Base-by-base conservation (phyloP, 257 asterid genomes). In the Ilex asprella region DNA sequence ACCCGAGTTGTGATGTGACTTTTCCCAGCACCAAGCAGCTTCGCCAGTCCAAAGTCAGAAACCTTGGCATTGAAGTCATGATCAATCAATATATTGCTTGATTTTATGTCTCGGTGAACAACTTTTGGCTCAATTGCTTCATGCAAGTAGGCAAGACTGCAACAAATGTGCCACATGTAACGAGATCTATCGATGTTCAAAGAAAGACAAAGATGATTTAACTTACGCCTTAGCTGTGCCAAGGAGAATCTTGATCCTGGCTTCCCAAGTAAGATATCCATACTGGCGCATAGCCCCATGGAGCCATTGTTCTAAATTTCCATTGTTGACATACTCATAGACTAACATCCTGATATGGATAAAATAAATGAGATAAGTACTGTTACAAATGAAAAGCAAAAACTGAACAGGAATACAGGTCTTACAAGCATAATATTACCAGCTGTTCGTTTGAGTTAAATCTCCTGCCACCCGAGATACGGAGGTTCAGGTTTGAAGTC, bases 211-310 rank as follows among this genome's bases (percentile, higher is more conserved):
- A 68, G 62, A 30, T 57, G 50, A 76, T 57, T 63, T 50, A 63
- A 75, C 95, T 81, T 78, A 92, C 98, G 97, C 98, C 74, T 89
- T 92, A 56, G 99, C 95, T n/a, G 98, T 92, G 69, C 97, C 98
- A 31, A 92, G 95, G 12, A 92, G 87, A 77, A 91, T 86, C 75
- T 92, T 92, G 64, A 65, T 83, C 70, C 98, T 76, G 46, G 97
- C 98, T 73, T 86, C 95, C 98, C 98, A 91, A 12, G 98, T 91
- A 41, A 91, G 95, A 71, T 69, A 81, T 55, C 95, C 95, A 64
- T 91, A 96, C 39, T 88, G 97, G 43, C 85, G 75, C 97, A 92
- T 88, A 12, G 97, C 97, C 55, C 98, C 98, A 68, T 92, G 98
- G 63, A 92, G 92, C 98, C 97, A 92, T 64, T 92, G 99, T 53